These are phyloP conservation scores for Ogataea pilisensis DNA, from an alignment of 805 yeast species.

Conservation along the genomic window DNA sequence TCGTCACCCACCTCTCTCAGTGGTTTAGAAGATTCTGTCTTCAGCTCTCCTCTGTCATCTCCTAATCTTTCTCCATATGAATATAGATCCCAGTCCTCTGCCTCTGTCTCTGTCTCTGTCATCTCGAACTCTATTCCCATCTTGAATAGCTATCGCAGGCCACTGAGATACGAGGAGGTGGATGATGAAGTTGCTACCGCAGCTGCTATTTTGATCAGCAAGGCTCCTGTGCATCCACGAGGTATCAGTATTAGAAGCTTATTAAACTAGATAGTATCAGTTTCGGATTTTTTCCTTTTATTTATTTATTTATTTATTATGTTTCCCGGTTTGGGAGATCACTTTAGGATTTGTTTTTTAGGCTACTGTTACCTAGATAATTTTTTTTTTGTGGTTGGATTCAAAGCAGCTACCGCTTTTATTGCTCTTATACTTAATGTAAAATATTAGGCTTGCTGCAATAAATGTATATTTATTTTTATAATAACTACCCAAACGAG, in stretches of 20 bases:
- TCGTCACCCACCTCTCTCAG: no score
- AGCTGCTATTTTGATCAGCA: conserved; percentile 1
- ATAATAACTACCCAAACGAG: no score
- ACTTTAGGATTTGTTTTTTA: no score
- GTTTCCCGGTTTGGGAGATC: no score
- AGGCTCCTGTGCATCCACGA: conserved; percentile 7
- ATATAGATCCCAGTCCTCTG: neutral
- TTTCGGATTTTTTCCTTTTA: neutral
- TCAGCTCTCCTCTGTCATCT: conserved; percentile 26
- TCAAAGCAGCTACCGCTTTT: no score
- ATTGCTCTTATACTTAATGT: no score
- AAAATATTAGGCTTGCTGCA: no score
- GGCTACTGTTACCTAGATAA: no score
- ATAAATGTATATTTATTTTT: no score
- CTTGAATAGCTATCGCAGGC: no score
- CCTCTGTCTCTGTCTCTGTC: neutral
- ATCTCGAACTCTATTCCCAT: no score
- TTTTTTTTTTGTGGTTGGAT: no score
- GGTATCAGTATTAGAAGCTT: conserved; percentile 26
- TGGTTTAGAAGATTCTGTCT: conserved; percentile 4
- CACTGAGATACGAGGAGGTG: neutral
- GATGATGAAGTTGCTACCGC: conserved; percentile 3
- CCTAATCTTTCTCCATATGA: conserved; percentile 20
- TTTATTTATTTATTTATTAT: neutral
- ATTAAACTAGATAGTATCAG: conserved; percentile 14